A percentile compares a stretch with the other conserved stretches of the same genome.
These are phyloP conservation scores for Diplodia corticola DNA, from an alignment of 2,329 filamentous ascomycete genomes.

Conservation along the genomic window DNA sequence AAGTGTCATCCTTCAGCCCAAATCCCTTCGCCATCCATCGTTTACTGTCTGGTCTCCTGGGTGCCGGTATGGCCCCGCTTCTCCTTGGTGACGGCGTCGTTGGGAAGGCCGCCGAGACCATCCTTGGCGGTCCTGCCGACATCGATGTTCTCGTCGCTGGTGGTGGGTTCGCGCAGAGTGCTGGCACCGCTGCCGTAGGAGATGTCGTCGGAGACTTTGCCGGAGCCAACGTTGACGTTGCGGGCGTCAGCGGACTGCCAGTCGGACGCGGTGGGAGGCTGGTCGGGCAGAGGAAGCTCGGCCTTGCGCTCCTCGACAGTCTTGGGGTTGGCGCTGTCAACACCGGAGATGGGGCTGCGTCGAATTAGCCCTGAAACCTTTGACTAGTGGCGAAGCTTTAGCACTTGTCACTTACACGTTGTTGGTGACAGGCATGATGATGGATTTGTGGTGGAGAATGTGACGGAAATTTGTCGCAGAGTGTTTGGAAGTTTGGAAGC, in stretches of 20 bases:
- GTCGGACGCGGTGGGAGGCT: conserved; percentile 74
- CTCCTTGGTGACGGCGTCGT: conserved; percentile 59
- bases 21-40: neutral
- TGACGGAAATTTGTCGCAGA: neutral
- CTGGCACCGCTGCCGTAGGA: conserved; percentile 54
- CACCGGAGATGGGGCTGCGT: conserved; percentile 63
- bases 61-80: conserved; percentile 44
- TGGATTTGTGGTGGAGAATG: neutral
- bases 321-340: conserved; percentile 80
- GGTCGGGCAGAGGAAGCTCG: conserved; percentile 77
- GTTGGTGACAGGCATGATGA: conserved; percentile 17
- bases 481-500: neutral
- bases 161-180: conserved; percentile 43
- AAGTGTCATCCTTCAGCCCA: neutral
- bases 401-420: neutral
- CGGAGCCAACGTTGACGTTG: conserved; percentile 70
- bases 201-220: conserved; percentile 44
- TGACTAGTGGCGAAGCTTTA: neutral
- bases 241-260: conserved; percentile 71
- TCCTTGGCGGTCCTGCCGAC: conserved; percentile 66
- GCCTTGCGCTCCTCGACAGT: conserved; percentile 68
- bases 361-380: neutral
- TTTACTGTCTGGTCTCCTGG: conserved; percentile 39
- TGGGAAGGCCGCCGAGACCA: conserved; percentile 55
- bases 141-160: conserved; percentile 47